Percentiles rank a stretch among this genome's conserved stretches.
These are phyloP conservation scores for Starmerella khaoyaiensis DNA, from an alignment of 805 yeast species.

Conservation along the genomic window DNA sequence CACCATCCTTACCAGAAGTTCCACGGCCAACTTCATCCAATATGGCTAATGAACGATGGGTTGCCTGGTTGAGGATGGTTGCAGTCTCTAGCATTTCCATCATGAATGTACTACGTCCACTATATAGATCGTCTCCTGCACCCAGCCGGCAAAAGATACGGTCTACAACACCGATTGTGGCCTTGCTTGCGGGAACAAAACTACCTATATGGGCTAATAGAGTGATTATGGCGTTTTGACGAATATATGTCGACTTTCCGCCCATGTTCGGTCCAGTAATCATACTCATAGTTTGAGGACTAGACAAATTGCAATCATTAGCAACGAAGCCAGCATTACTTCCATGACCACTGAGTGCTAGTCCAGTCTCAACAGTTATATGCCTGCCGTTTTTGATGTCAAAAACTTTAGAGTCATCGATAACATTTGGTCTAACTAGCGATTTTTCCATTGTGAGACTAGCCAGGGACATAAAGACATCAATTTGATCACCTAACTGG, in stretches of 20 bases:
- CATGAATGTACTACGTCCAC: conserved; percentile 83
- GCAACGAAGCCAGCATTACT: conserved; percentile 34
- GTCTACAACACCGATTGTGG: conserved; percentile 59
- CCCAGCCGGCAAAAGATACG: conserved; percentile 71
- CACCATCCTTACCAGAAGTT: conserved; percentile 72
- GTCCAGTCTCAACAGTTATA: conserved; percentile 69
- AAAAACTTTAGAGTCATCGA: conserved; percentile 33
- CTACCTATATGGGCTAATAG: conserved; percentile 68
- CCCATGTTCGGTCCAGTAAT: conserved; percentile 92
- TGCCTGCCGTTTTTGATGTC: conserved; percentile 62
- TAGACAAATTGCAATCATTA: conserved; percentile 31
- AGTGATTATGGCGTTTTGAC: conserved; percentile 55
- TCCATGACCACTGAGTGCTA: conserved; percentile 33
- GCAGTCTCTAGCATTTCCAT: conserved; percentile 84
- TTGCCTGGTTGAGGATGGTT: conserved; percentile 50
- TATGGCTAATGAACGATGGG: conserved; percentile 55
- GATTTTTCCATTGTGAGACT: conserved; percentile 52
- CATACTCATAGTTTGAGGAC: conserved; percentile 35
- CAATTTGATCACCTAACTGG: conserved; percentile 49
- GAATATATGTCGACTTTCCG: conserved; percentile 66
- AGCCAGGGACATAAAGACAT: conserved; percentile 62
- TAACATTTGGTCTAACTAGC: conserved; percentile 53
- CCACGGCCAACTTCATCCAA: conserved; percentile 88
- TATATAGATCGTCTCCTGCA: conserved; percentile 59
- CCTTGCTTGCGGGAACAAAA: conserved; percentile 53